Base-by-base conservation (phyloP, 352 stramenopile genomes). In the Phytopythium vexans region DNA sequence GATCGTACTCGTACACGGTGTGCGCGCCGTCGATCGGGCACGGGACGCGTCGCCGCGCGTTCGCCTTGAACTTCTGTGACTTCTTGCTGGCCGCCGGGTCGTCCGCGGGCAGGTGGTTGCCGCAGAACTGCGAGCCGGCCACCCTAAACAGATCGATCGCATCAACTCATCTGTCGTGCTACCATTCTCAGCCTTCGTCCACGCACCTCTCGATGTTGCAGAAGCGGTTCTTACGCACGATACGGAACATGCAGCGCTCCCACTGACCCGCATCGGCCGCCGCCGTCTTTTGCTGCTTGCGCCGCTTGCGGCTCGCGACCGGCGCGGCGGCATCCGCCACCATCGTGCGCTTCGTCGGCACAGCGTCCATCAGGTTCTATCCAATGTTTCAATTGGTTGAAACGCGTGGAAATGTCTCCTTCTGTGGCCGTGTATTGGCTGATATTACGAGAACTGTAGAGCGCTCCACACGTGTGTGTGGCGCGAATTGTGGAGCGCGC, bases 211-310 rank as follows among this genome's bases (percentile, higher is more conserved):
- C 50, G 37, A 92, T 87, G 62, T 92, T 94, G 62, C 84, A 94
- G 45, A 71, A 92, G 59, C 84, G 84, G 43, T 89, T 82, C 64
- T 94, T 94, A 49, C 77, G 75, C 62, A 83, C 67, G 35, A 94
- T 64, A 34, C 69, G 73, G 57, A 91, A 92, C 79, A 92, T 86
- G 62, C 84, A 94, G 46, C 79, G 75, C 3, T 83, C 69, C 84
- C 84, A 94, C 51, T 83, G 62, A 35, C 72, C 81, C 4, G 52
- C 62, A 16, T 74, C 60, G 46, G 74, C 79, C 3, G 73, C 68
- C 16, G 68, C 52, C 6, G 57, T 44, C 65, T 94, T 94, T 1
- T 61, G 55, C 44, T 84, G 62, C 57, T 94, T 94, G 55, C 81
- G 78, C 53, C 82, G 72, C 66, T 80, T 77, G n/a, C 61, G 48